Evolutionary conservation across 129 eudicot species (phyloP), one percentile per base, ranked within the genome.

Genomic region (Arctium lappa): DNA sequence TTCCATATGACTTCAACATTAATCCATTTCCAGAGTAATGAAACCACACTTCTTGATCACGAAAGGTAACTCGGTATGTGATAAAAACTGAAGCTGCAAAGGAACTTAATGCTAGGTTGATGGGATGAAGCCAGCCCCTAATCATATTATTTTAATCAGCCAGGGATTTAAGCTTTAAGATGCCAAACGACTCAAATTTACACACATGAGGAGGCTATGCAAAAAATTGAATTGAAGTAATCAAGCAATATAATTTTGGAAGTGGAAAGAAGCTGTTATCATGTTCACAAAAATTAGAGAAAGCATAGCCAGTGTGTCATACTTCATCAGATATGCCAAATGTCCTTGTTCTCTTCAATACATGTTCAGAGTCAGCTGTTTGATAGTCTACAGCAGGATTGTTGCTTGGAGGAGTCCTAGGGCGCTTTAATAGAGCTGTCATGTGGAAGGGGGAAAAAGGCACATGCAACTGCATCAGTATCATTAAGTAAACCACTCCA

Each of bases 321-420:
- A 91, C 97, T 69, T 94, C 98, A 44, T 94, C 98, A 34, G 97
- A 85, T 63, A 90, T 83, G 60, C 94, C 98, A 63, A 91, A 91
- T 37, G 97, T 87, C 63, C 98, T 87, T 79, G 96, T 36, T 88
- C 98, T 89, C 89, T 94, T 91, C 79, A 90, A 30, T 39, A 91
- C 94, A 72, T 88, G 98, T 73, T 94, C 98, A 48, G 98, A 94
- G 85, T 94, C 97, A 39, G 97, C 98, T 48, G 94, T 94, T 81
- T 94, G 98, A 83, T 90, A 94, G 84, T 91, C 98, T 68, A 91
- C 80, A 72, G 91, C 89, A 48, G 91, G 77, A 82, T 84, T 90
- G 80, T 88, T 91, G 32, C 90, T 78, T 56, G 97, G 92, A 75
- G 97, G 98, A 50, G 98, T 90, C 81, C 98, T 89, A 8, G 97